phyloP scores from a whole-genome alignment of 164 flowering plant genomes.

The grape (Vitis vinifera) region ASM3070453v1 NC_081816.1:9880001-9880500 shows the following conservation, averaged over 20 bases:
- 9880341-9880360: constrained; percentile 39
- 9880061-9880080: not conserved
- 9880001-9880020: too few relatives aligned
- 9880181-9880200: constrained; percentile 10
- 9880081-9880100: constrained; percentile 17
- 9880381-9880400: constrained; percentile 57
- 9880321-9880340: not conserved
- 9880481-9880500: constrained; percentile 1
- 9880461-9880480: constrained; percentile 1
- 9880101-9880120: constrained; percentile 23
- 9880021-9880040: not conserved
- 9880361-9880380: constrained; percentile 42
- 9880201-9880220: constrained; percentile 43
- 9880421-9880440: constrained; percentile 46
- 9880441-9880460: constrained; percentile 37
- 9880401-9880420: constrained; percentile 38
- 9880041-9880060: not conserved
- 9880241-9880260: constrained; percentile 50
- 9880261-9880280: constrained; percentile 4
- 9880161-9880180: constrained; percentile 15
- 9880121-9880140: constrained; percentile 14
- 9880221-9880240: constrained; percentile 43
- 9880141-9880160: constrained; percentile 17
- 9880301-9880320: not conserved
- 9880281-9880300: not conserved